Evolutionary conservation across 2,329 filamentous ascomycete genomes (phyloP), one percentile per base, ranked within the genome.

Genomic region (Beauveria medogensis): DNA sequence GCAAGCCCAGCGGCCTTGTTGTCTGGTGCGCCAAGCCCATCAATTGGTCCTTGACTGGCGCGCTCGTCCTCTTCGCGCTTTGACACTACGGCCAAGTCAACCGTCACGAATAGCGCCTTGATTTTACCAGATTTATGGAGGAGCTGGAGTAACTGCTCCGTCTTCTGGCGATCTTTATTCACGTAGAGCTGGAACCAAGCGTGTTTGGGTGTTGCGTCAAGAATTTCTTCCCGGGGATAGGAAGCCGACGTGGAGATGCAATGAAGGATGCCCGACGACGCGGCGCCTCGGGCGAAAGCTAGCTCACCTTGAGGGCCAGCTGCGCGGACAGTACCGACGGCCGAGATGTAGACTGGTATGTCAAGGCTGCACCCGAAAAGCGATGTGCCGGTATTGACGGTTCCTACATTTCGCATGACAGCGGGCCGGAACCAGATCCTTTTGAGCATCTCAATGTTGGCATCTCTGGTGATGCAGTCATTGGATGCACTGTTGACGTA

Each of bases 401-500:
- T 30, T 6, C 8, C 18, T 1, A 70, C 68, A 12, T 69, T 58
- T 4, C 61, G 63, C 66, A 70, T 64, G 2, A 71, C 62, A 1
- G 59, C 43, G 3, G 69, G 68, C 0, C 69, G 64, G 7, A 71
- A 51, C 67, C 67, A 69, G 20, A 71, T 65, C 1, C 57, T 44
- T 18, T 61, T 57, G 5, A 69, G 53, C 20, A 65, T 41, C 2
- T 54, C 48, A 2, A 28, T 43, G 57, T 70, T 70, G 0, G 62
- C 63, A 37, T 68, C 65, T 1, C 64, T 60, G 0, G 69, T 70
- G 37, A 69, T 57, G 48, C 63, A 64, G 51, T 70, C 68, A 30
- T 67, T 70, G 1, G 69, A 63, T 1, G 63, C 69, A 16, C 66
- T 63, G 16, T 61, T 62, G 43, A 69, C 66, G 41, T 65, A 71